Evolutionary conservation across 2,329 filamentous ascomycete genomes (phyloP).

Genomic region (Sphaerulina vaccinii): DNA sequence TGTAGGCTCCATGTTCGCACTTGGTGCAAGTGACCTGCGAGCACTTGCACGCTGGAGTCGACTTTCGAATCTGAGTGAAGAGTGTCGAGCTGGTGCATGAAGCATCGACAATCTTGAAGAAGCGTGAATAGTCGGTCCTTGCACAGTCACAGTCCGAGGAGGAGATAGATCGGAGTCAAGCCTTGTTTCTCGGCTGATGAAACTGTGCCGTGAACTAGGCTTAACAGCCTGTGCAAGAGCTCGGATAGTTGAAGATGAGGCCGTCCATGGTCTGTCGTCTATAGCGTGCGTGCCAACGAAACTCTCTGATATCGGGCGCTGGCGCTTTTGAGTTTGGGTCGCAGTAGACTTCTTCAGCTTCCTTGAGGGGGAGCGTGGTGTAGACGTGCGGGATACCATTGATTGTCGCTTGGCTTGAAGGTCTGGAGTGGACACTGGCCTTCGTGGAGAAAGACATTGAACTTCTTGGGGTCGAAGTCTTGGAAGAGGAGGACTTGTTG

Average conservation of each 20-base stretch:
- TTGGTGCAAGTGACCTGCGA: constrained; percentile 15
- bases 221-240: constrained; percentile 5
- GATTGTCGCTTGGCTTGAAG: constrained; percentile 16
- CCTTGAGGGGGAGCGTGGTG: constrained; percentile 13
- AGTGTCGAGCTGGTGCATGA: constrained; percentile 21
- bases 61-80: constrained; percentile 26
- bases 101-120: constrained; percentile 1
- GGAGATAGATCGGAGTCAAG: not conserved
- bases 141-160: constrained; percentile 1
- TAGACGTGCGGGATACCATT: constrained; percentile 11
- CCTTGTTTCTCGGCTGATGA: not conserved
- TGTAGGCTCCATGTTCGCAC: constrained; percentile 16
- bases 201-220: not conserved
- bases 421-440: constrained; percentile 22
- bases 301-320: constrained; percentile 13
- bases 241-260: constrained; percentile 16
- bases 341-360: constrained; percentile 16
- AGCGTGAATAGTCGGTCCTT: not conserved
- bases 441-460: constrained; percentile 11
- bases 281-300: constrained; percentile 14
- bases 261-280: constrained; percentile 12
- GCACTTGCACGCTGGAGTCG: constrained; percentile 10
- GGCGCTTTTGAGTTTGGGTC: constrained; percentile 11
- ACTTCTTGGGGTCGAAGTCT: constrained; percentile 9
- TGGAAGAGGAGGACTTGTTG: constrained; percentile 3